Evolutionary conservation across 1,284 basidiomycete genomes (phyloP).

Genomic region (Erythrobasidium hasegawianum): DNA sequence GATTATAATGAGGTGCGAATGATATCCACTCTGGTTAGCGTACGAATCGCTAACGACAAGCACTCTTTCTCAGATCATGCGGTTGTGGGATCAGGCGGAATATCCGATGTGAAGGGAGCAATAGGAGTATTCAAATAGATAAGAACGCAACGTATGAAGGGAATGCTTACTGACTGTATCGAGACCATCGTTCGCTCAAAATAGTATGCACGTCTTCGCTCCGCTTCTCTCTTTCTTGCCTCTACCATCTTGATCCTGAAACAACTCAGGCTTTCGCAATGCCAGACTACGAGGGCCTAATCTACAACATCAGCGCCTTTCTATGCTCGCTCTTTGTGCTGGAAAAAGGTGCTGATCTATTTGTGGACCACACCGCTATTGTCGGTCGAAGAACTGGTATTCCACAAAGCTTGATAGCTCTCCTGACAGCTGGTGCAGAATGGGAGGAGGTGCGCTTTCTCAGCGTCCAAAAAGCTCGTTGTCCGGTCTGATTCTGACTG

Average conservation of each 20-base stretch:
- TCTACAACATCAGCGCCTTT: conserved; percentile 25
- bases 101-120: conserved; percentile 17
- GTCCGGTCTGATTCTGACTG: too few species aligned
- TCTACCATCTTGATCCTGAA: too few species aligned
- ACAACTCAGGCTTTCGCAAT: too few species aligned
- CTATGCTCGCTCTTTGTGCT: conserved; percentile 32
- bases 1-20: conserved; percentile 36
- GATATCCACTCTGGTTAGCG: too few species aligned
- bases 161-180: too few species aligned
- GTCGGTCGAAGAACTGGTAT: conserved; percentile 15
- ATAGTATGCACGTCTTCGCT: too few species aligned
- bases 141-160: too few species aligned
- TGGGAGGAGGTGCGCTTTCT: conserved; percentile 28
- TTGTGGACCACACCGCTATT: conserved; percentile 31
- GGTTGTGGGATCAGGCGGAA: conserved; percentile 26
- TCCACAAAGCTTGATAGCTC: conserved; percentile 24
- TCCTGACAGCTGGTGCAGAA: conserved; percentile 34
- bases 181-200: too few species aligned
- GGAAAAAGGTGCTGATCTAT: conserved; percentile 32
- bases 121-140: too few species aligned
- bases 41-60: not conserved
- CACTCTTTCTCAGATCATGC: conserved; percentile 18
- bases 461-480: not conserved
- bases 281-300: not conserved
- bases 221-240: too few species aligned